These are phyloP conservation scores for Claviceps digitariae DNA, from an alignment of 2,329 filamentous ascomycete genomes.

Conservation along the genomic window DNA sequence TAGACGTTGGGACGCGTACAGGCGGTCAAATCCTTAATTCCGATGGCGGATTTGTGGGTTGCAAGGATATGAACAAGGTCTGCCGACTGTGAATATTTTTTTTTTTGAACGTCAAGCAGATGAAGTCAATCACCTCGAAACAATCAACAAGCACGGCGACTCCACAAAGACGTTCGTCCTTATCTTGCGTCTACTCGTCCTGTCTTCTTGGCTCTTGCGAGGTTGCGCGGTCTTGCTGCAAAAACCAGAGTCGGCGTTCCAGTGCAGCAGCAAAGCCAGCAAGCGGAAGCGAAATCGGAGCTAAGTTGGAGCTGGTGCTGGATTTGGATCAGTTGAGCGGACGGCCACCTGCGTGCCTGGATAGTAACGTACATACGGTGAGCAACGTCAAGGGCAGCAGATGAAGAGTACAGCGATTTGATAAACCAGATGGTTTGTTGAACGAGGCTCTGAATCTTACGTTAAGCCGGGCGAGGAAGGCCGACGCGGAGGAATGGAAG, in stretches of 20 bases:
- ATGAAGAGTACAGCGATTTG: neutral
- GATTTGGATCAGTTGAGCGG: neutral
- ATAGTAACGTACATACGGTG: neutral
- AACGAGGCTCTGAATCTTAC: neutral
- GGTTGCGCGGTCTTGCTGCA: neutral
- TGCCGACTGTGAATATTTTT: no score
- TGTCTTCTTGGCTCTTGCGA: neutral
- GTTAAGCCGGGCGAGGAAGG: neutral
- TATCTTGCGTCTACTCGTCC: neutral
- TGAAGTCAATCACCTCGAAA: neutral
- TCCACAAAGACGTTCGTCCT: neutral
- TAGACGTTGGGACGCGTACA: neutral
- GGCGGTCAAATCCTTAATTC: neutral
- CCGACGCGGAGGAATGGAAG: neutral
- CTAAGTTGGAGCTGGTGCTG: neutral
- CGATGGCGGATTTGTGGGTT: neutral
- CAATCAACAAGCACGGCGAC: neutral
- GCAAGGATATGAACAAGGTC: neutral
- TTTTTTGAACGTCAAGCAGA: neutral
- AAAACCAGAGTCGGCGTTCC: neutral
- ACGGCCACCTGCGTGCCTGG: neutral
- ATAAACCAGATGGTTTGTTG: neutral
- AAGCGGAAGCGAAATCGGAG: neutral
- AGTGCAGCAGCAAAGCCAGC: neutral
- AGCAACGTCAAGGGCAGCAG: neutral